Evolutionary conservation across 73 alveolate genomes (phyloP), one percentile per base, ranked within the genome.

Genomic region (Strombidium stylifer): DNA sequence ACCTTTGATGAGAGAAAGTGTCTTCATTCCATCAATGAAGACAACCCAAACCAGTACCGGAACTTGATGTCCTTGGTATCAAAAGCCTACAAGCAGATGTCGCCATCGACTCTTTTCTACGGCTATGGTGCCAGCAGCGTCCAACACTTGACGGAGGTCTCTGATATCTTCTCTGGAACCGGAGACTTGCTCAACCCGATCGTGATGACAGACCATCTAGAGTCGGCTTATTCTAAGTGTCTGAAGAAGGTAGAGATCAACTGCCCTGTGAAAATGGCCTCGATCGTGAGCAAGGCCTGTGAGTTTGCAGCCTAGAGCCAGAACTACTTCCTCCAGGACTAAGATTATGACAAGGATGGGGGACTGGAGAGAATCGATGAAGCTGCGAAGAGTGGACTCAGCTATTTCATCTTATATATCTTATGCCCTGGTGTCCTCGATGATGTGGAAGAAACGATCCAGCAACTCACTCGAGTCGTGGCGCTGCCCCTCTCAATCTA

Each of bases 351-450:
- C 1, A 30, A 12, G 1, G 41, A 3, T 3, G 41, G 41, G 47
- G 41, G 26, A 11, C 61, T 6, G 10, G 42, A 32, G 42, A 6
- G n/a, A 6, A 32, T 6, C n/a, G 42, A 6, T 4, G 42, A 10
- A 32, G n/a, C 36, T 5, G 19, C 5, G 18, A 39, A 60, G 30
- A 42, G 41, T 60, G 75, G 52, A 16, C 61, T 60, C 6, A 60
- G 61, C 28, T 80, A 80, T 34, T 71, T 46, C 52, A 77, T 80
- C 25, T 73, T 72, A 24, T 69, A 54, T 16, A 70, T 66, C 36
- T 21, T 80, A 0, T 59, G 57, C 21, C 64, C 71, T 1, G 91
- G 91, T 20, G 49, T 80, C 0, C 48, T 80, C 15, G 85, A 80
- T 54, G 91, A 80, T 42, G 39, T 71, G 28, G 47, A 70, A 14